Base-by-base conservation (phyloP, 495 filamentous ascomycete genomes). In the Aspergillus ostianus region DNA sequence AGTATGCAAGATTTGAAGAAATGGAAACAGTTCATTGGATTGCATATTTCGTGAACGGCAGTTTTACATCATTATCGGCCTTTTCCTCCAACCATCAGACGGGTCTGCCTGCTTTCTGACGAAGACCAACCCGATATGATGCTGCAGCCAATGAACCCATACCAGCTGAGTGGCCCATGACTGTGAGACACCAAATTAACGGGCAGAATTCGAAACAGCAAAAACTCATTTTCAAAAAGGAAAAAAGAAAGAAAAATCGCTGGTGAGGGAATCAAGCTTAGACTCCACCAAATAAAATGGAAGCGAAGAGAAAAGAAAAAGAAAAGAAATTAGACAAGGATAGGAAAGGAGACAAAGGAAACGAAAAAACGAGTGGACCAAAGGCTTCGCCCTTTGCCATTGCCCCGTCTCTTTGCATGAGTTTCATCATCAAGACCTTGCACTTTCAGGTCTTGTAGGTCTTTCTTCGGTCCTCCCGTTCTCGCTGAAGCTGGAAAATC, bases 401-500 rank as follows among this genome's bases (percentile, higher is more conserved):
- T 15, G 29, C 20, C 49, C 50, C 52, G 27, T 49, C 53, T 26
- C 45, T 41, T 26, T 56, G 51, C 55, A 36, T 29, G 36, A 15
- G 36, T 41, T 41, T 41, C 36, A 41, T 15, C 3, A 15, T 8
- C 36, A 41, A 17, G 36, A 41, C 12, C 36, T 41, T 41, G 36
- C 36, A 41, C 36, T 41, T 30, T 56, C 62, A 47, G 78, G 66
- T 26, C 23, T 26, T 26, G 23, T 26, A 26, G 21, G 70, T 68
- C 27, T 61, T 71, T 47, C 72, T 67, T 63, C 66, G 67, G 55
- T 75, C 67, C n/a, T 76, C 71, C 52, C 75, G 71, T 62, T 77
- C 72, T 41, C 61, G 63, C 65, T 78, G 62, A 64, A 82, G 68
- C 53, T 81, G 71, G 55, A 79, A 70, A 65, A 94, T 88, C 65